phyloP scores from a whole-genome alignment of 2,329 filamentous ascomycete genomes.

The Aspergillus unguis region DNA sequence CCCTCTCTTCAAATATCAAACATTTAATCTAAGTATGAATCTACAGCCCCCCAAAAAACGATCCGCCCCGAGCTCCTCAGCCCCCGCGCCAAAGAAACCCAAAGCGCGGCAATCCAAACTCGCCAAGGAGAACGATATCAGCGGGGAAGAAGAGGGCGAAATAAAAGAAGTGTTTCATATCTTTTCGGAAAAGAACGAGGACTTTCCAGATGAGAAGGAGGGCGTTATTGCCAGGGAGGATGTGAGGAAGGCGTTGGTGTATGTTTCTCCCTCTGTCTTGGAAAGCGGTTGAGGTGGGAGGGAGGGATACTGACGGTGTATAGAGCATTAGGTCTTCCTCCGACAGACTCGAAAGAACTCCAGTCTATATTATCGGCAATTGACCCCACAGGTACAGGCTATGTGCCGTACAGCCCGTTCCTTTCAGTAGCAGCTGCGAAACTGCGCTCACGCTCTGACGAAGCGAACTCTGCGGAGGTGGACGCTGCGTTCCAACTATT shows the following conservation, averaged over 20 bases:
- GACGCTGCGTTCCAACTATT: slow-evolving; percentile 81
- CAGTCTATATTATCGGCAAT: slow-evolving; percentile 73
- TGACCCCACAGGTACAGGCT: slow-evolving; percentile 77
- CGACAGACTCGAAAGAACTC: slow-evolving; percentile 63
- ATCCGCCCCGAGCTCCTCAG: slow-evolving; percentile 26
- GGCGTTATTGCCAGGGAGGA: slow-evolving; percentile 66
- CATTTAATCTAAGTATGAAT: background rate
- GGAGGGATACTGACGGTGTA: background rate
- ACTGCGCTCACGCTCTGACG: slow-evolving; percentile 58
- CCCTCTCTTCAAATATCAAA: background rate
- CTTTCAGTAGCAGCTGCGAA: slow-evolving; percentile 86
- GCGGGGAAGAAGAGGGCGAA: slow-evolving; percentile 78
- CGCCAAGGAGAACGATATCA: slow-evolving; percentile 86
- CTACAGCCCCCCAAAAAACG: slow-evolving; percentile 39
- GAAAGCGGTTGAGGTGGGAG: background rate
- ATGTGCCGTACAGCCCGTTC: slow-evolving; percentile 75
- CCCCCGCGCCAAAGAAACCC: slow-evolving; percentile 30
- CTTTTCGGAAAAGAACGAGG: slow-evolving; percentile 60
- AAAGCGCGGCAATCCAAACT: slow-evolving; percentile 71
- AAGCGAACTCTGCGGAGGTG: slow-evolving; percentile 65
- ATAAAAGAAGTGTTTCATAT: slow-evolving; percentile 87
- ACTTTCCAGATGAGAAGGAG: slow-evolving; percentile 67
- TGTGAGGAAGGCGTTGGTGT: slow-evolving; percentile 71
- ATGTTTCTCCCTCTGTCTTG: slow-evolving; percentile 31
- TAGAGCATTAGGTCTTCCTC: slow-evolving; percentile 78